phyloP scores from a whole-genome alignment of 1,284 basidiomycete species.

The Singerocomus inundabilis region DNA sequence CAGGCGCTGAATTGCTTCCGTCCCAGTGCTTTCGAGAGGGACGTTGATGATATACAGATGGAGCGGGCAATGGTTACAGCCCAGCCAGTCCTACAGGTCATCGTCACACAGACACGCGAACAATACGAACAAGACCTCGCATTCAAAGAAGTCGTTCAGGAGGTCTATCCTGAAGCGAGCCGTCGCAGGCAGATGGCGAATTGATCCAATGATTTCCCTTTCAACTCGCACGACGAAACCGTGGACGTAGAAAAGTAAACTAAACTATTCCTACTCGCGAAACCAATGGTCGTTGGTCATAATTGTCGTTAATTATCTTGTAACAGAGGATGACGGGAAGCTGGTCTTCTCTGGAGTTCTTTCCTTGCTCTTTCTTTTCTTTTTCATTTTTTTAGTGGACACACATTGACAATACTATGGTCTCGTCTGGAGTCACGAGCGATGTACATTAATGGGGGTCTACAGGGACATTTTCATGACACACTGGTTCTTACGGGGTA shows the following conservation, averaged over 20 bases:
- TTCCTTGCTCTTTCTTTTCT: too few species aligned
- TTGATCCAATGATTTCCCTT: too few species aligned
- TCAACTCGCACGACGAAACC: not conserved
- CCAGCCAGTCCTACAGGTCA: conserved; percentile 32
- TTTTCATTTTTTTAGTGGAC: not conserved
- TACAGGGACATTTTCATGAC: conserved; percentile 1
- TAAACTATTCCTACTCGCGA: conserved; percentile 12
- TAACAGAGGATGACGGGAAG: conserved; percentile 19
- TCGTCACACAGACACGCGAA: conserved; percentile 34
- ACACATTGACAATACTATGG: not conserved
- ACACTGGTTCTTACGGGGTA: conserved; percentile 5
- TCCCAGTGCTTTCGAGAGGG: conserved; percentile 24
- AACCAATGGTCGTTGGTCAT: conserved; percentile 3
- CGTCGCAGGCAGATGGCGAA: conserved; percentile 20
- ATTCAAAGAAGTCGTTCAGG: conserved; percentile 32
- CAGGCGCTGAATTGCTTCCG: conserved; percentile 33
- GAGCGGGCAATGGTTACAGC: conserved; percentile 9
- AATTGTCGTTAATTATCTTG: conserved; percentile 22
- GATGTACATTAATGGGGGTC: conserved; percentile 1
- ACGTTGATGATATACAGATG: conserved; percentile 15
- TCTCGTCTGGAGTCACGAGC: not conserved
- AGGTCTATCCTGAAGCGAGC: conserved; percentile 30
- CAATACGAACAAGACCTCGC: conserved; percentile 35
- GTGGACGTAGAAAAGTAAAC: not conserved
- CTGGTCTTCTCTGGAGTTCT: conserved; percentile 17